Base-by-base conservation (phyloP, 2,329 filamentous ascomycete species). In the Calonectria hawksworthii region DNA sequence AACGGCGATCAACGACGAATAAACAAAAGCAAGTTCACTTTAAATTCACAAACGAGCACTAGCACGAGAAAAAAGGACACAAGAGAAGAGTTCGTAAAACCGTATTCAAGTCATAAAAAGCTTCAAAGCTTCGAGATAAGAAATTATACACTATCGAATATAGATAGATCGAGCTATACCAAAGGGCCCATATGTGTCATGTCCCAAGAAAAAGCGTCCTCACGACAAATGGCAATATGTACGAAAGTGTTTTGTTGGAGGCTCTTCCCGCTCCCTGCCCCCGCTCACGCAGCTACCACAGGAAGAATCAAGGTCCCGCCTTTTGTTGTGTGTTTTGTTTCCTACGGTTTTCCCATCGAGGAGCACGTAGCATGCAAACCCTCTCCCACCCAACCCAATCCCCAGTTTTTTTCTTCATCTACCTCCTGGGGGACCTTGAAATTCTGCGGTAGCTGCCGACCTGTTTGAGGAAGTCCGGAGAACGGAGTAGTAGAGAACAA, bases 91-190 rank as follows among this genome's bases (percentile, higher is more conserved):
- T 51, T 51, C 23, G 30, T 34, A 74, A 38, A 23, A 28, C 36
- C 56, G 74, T 65, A 26, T 50, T 56, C 36, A 75, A 59, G 73
- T 70, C 68, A 54, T 76, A 61, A 64, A 63, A 68, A 65, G 68
- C 59, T 63, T 65, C 54, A 74, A 73, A 30, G 47, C 75, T 70
- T 67, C 21, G 66, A 74, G 74, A 77, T 81, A 78, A 82, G 75
- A 82, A 82, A 84, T 84, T 84, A 84, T 84, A 83, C 83, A 84
- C 82, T 84, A 84, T 83, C 80, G 72, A 83, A 83, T 84, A 82
- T 78, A 83, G 80, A 80, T 79, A 80, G 77, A 78, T 77, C 72
- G 80, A 83, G 80, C 81, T 83, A 81, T 79, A 80, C 77, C 78
- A 79, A 75, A 75, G 75, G 79, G 75, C 72, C 74, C 71, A 77